These are phyloP conservation scores for Diaporthe sp. DNA, from an alignment of 2,329 filamentous ascomycete species.

Conservation along the genomic window DNA sequence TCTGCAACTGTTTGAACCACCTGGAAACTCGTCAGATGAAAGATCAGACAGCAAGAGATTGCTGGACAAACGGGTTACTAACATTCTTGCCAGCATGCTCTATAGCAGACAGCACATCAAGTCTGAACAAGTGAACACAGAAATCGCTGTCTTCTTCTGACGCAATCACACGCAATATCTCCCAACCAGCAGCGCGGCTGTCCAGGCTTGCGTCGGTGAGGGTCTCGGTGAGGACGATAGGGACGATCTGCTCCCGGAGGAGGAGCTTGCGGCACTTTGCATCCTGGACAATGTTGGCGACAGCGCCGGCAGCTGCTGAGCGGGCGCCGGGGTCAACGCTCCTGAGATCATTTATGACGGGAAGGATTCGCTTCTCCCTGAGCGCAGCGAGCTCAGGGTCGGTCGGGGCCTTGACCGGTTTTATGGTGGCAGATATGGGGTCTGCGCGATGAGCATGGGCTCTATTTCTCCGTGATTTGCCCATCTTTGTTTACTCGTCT, in stretches of 20 bases:
- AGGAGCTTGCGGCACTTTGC: conserved; percentile 71
- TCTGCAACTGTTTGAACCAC: conserved; percentile 45
- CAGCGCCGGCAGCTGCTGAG: conserved; percentile 66
- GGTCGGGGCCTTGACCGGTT: conserved; percentile 68
- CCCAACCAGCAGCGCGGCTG: conserved; percentile 74
- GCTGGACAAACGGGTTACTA: conserved; percentile 3
- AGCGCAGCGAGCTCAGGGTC: conserved; percentile 73
- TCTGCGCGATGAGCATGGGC: conserved; percentile 61
- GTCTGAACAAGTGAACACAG: conserved; percentile 71
- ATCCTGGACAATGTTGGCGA: conserved; percentile 72
- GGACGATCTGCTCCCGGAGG: conserved; percentile 73
- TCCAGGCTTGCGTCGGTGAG: conserved; percentile 72
- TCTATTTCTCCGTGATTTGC: conserved; percentile 67
- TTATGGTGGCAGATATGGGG: conserved; percentile 57
- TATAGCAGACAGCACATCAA: conserved; percentile 70
- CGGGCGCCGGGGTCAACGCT: conserved; percentile 69
- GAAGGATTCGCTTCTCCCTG: conserved; percentile 71
- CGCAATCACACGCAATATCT: conserved; percentile 69
- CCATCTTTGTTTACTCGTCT: conserved; percentile 55
- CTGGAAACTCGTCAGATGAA: conserved; percentile 25
- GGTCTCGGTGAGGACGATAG: conserved; percentile 71
- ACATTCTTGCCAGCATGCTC: conserved; percentile 34
- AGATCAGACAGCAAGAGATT: conserved; percentile 9
- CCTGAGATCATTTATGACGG: conserved; percentile 69
- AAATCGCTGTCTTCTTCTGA: conserved; percentile 75